phyloP scores from a whole-genome alignment of 345 rosid species.

The Chamaenerion angustifolium region DNA sequence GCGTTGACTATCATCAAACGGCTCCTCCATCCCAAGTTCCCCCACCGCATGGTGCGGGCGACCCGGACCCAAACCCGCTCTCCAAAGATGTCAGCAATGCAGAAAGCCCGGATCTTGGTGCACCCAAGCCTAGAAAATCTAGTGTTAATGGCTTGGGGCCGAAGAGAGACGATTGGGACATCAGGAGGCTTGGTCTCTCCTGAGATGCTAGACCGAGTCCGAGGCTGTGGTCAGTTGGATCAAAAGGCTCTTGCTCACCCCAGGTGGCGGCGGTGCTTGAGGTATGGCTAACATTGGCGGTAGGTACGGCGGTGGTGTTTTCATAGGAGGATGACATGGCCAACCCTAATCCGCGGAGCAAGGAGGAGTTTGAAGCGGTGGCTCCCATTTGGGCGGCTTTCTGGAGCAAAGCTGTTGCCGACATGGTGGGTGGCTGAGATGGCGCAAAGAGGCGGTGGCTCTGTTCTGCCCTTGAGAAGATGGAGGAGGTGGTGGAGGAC shows the following conservation, averaged over 20 bases:
- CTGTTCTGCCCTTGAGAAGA: conserved; percentile 22
- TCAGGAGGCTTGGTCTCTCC: conserved; percentile 15
- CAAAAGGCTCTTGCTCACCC: not conserved
- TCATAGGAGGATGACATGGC: conserved; percentile 13
- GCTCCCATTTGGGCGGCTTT: conserved; percentile 95
- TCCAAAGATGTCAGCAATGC: conserved; percentile 37
- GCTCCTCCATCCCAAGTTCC: not conserved
- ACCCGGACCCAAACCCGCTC: conserved; percentile 23
- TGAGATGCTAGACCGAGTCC: conserved; percentile 25
- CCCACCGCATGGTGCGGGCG: conserved; percentile 18
- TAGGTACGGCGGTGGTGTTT: not conserved
- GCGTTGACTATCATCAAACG: too few relatives aligned
- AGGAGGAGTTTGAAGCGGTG: conserved; percentile 32
- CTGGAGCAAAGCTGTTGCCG: conserved; percentile 93
- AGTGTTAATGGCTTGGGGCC: conserved; percentile 43
- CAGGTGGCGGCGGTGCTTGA: too few relatives aligned
- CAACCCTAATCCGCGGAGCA: conserved; percentile 40
- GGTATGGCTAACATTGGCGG: not conserved
- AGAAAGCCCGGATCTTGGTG: conserved; percentile 28
- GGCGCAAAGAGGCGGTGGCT: conserved; percentile 16
- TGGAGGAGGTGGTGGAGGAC: conserved; percentile 30
- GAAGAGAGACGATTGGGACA: conserved; percentile 26
- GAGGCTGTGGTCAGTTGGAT: conserved; percentile 15
- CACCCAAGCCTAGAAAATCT: conserved; percentile 56
- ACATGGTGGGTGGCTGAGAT: conserved; percentile 49